Percentiles rank a stretch among this genome's conserved stretches.
Conservation (phyloP, 2,329 filamentous ascomycete species). For the Pseudogymnoascus sp. region DNA sequence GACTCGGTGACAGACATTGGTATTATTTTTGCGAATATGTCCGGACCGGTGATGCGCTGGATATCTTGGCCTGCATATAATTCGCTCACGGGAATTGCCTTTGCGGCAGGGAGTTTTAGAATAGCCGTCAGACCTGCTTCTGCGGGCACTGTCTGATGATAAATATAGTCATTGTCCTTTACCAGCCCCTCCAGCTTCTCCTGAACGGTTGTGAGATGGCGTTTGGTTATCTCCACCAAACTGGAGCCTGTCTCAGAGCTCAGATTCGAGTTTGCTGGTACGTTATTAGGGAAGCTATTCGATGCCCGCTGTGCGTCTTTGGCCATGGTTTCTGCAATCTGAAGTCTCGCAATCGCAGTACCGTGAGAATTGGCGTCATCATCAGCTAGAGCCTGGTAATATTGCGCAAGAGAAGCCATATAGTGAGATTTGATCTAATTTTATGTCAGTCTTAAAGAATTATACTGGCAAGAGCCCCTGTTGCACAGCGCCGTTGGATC, state of each 20-base stretch:
- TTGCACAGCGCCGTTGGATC: not conserved
- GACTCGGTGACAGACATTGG: slow-evolving; percentile 94
- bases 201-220: slow-evolving; percentile 73
- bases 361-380: slow-evolving; percentile 85
- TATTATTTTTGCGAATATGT: slow-evolving; percentile 94
- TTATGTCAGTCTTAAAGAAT: slow-evolving; percentile 7
- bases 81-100: slow-evolving; percentile 94
- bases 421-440: slow-evolving; percentile 67
- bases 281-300: slow-evolving; percentile 70
- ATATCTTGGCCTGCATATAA: slow-evolving; percentile 97
- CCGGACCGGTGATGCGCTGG: slow-evolving; percentile 89
- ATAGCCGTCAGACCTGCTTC: slow-evolving; percentile 77
- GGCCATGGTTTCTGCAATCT: slow-evolving; percentile 69
- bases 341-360: slow-evolving; percentile 72
- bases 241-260: slow-evolving; percentile 68
- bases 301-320: slow-evolving; percentile 73
- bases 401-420: slow-evolving; percentile 80
- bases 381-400: slow-evolving; percentile 87
- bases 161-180: slow-evolving; percentile 98
- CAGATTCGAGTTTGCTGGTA: slow-evolving; percentile 76
- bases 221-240: slow-evolving; percentile 74
- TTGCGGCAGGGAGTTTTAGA: slow-evolving; percentile 86
- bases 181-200: slow-evolving; percentile 68
- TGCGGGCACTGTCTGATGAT: slow-evolving; percentile 83
- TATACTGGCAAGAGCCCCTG: not conserved